These are phyloP conservation scores for Aspergillus sclerotiicarbonarius DNA, from an alignment of 495 filamentous ascomycete species.

Conservation along the genomic window DNA sequence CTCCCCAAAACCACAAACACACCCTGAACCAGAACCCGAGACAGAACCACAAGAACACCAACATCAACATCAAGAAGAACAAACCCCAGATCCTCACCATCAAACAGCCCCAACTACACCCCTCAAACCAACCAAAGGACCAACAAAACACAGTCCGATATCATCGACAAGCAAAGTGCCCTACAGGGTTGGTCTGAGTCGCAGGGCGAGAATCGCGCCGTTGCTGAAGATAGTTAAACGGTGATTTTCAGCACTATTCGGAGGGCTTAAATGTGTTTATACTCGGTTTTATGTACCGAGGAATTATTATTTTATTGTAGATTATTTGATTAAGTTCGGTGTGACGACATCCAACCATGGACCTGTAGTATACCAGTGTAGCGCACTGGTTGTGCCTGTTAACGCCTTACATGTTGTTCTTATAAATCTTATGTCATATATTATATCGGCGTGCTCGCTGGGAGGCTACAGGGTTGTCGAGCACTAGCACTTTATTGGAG, in stretches of 20 bases:
- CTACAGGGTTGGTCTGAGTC: slow-evolving; percentile 67
- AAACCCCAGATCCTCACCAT: slow-evolving; percentile 49
- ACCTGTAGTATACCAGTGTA: no score
- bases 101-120: slow-evolving; percentile 18
- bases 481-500: no score
- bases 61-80: slow-evolving; percentile 22
- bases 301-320: neutral
- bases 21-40: neutral
- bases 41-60: neutral
- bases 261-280: neutral
- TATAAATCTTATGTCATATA: no score
- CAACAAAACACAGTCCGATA: slow-evolving; percentile 49
- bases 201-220: slow-evolving; percentile 61
- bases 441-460: no score
- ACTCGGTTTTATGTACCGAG: no score
- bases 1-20: neutral
- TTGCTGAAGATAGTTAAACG: slow-evolving; percentile 63
- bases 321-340: neutral
- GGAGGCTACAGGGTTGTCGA: no score
- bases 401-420: no score
- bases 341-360: no score
- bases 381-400: no score
- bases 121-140: slow-evolving; percentile 24
- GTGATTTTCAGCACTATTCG: slow-evolving; percentile 27
- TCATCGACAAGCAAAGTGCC: slow-evolving; percentile 52